These are phyloP conservation scores for Schizochytrium sp. DNA, from an alignment of 108 stramenopile genomes.

Conservation along the genomic window DNA sequence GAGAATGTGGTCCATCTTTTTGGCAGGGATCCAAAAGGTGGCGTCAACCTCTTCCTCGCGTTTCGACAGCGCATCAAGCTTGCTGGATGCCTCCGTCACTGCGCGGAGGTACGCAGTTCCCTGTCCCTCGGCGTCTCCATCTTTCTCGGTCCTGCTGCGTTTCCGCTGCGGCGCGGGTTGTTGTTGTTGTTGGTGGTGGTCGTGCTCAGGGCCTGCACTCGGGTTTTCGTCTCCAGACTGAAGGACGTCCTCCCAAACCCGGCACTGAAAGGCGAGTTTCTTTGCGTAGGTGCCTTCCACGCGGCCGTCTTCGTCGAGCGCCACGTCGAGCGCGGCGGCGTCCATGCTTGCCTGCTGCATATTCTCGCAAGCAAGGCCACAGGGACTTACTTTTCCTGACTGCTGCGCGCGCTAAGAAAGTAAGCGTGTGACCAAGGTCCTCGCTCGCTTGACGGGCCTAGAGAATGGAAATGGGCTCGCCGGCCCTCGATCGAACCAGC, in stretches of 20 bases:
- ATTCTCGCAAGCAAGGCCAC: too few relatives aligned
- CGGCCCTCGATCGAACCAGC: too few relatives aligned
- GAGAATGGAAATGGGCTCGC: too few relatives aligned
- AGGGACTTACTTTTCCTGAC: too few relatives aligned
- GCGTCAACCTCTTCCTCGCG: not conserved
- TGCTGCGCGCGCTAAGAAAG: too few relatives aligned
- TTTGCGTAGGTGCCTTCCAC: not conserved
- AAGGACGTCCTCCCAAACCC: not conserved
- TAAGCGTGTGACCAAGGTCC: too few relatives aligned
- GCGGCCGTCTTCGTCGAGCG: not conserved
- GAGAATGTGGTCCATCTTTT: not conserved
- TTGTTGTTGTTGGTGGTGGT: too few relatives aligned
- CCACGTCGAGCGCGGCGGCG: not conserved
- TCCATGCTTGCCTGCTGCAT: too few relatives aligned
- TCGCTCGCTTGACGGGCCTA: too few relatives aligned
- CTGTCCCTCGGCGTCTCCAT: not conserved
- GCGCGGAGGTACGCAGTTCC: not conserved
- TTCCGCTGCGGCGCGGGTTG: too few relatives aligned
- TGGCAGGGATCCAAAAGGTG: not conserved
- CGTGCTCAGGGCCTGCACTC: not conserved
- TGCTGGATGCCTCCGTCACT: not conserved
- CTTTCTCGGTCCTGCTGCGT: not conserved
- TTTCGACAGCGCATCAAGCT: not conserved
- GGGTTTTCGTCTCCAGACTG: not conserved
- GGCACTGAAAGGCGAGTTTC: not conserved